Evolutionary conservation across 139 green algal species (phyloP), one percentile per base, ranked within the genome.

Genomic region (Pycnococcus provasolii): DNA sequence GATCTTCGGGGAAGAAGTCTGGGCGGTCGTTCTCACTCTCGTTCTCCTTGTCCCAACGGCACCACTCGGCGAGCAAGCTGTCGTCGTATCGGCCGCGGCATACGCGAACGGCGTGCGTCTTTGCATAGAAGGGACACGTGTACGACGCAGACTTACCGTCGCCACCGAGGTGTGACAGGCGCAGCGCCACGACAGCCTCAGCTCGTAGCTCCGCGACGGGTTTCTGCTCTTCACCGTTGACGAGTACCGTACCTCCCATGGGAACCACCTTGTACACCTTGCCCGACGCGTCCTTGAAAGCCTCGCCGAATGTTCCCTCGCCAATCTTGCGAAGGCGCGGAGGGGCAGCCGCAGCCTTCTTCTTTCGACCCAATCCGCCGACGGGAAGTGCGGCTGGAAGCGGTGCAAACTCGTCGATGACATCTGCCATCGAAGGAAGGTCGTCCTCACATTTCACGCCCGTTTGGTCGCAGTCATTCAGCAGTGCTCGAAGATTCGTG

Each of bases 261-360:
- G 92, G 92, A 45, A 98, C 83, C 44, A 98, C 83, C 71, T 96
- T 96, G 74, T 75, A 65, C 26, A 77, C 68, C 1, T 79, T 55
- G 45, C 64, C 66, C 2, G 63, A 67, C 7, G 68, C 71, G 26
- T 26, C 26, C 57, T 78, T 85, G 71, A 89, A 95, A 3, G 85
- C 90, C 78, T 96, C 90, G 2, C 90, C 92, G 75, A 91, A 96
- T 11, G 88, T 96, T 47, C 92, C 91, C 72, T 97, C 91, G 1
- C 91, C 89, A 8, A 93, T 74, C 73, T 85, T 88, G 41, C 26
- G 26, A 26, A 26, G 26, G 26, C 26, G 26, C 26, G 26, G 26
- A 26, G 26, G 26, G 26, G 26, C 26, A 26, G 26, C 26, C 26
- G 26, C 26, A 26, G 26, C 26, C 26, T 26, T 26, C 26, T 26